A percentile compares a stretch with the other conserved stretches of the same genome.
These are phyloP conservation scores for Pichia cabralensis DNA, from an alignment of 805 yeast species.

Conservation along the genomic window DNA sequence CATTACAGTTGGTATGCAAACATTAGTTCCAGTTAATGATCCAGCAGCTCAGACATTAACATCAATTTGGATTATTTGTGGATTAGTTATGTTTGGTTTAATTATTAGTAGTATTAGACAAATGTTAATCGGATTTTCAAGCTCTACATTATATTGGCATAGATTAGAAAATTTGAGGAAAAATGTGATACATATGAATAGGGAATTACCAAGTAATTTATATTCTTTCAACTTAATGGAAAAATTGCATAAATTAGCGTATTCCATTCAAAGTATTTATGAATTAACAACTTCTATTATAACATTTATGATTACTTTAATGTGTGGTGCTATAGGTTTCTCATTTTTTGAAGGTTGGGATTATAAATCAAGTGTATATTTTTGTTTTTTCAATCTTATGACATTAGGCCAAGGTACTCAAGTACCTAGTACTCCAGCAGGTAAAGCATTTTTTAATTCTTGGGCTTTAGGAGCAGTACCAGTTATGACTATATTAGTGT, in stretches of 20 bases:
- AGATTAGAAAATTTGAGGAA: constrained; percentile 43
- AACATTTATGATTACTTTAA: constrained; percentile 50
- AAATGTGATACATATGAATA: constrained; percentile 10
- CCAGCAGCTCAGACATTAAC: constrained; percentile 47
- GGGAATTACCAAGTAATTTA: constrained; percentile 21
- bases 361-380: constrained; percentile 65
- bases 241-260: constrained; percentile 34
- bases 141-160: constrained; percentile 60
- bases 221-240: constrained; percentile 51
- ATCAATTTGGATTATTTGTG: constrained; percentile 56
- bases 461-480: constrained; percentile 86
- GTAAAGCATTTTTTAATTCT: constrained; percentile 60
- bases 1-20: constrained; percentile 77
- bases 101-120: constrained; percentile 61
- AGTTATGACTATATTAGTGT: constrained; percentile 71
- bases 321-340: constrained; percentile 64
- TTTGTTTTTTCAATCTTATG: constrained; percentile 61
- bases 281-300: constrained; percentile 32
- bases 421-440: constrained; percentile 52
- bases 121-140: constrained; percentile 49
- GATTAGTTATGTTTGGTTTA: constrained; percentile 65
- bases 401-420: constrained; percentile 84
- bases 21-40: constrained; percentile 41
- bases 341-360: constrained; percentile 56
- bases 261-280: constrained; percentile 27